phyloP scores from a whole-genome alignment of 2,329 filamentous ascomycete genomes.

The Onygenales sp. region DNA sequence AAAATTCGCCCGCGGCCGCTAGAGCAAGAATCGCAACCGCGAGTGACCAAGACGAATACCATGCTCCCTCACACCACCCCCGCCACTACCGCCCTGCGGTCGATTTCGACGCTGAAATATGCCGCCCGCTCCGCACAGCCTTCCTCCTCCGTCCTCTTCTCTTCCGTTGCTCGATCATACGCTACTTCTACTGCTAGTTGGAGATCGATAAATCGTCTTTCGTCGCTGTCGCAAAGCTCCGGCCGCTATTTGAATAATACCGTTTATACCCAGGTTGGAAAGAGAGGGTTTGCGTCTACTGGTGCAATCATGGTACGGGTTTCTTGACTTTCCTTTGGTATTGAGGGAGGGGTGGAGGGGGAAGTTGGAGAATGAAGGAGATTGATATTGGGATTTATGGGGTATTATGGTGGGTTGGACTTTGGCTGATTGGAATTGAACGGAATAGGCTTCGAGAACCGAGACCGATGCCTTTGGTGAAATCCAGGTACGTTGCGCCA shows the following conservation, averaged over 20 bases:
- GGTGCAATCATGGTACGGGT: slow-evolving; percentile 9
- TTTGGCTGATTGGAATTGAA: not conserved
- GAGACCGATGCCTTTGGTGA: slow-evolving; percentile 98
- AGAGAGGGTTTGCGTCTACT: slow-evolving; percentile 10
- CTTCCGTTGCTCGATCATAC: not conserved
- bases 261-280: not conserved
- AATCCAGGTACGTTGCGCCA: slow-evolving; percentile 51
- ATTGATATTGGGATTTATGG: not conserved
- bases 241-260: not conserved
- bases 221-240: not conserved
- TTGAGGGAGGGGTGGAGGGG: not conserved
- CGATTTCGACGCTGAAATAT: slow-evolving; percentile 6
- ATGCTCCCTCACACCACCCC: slow-evolving; percentile 7
- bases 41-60: not conserved
- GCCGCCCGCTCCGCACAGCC: slow-evolving; percentile 5
- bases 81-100: slow-evolving; percentile 4
- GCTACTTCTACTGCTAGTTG: not conserved
- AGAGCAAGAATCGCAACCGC: not conserved
- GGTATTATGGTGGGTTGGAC: not conserved
- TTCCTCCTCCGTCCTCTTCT: not conserved
- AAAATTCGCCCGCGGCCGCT: not conserved
- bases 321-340: not conserved
- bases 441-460: slow-evolving; percentile 47
- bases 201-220: not conserved
- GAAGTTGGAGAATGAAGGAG: not conserved